Evolutionary conservation across 2,329 filamentous ascomycete genomes (phyloP).

Genomic region (Fusarium temperatum): DNA sequence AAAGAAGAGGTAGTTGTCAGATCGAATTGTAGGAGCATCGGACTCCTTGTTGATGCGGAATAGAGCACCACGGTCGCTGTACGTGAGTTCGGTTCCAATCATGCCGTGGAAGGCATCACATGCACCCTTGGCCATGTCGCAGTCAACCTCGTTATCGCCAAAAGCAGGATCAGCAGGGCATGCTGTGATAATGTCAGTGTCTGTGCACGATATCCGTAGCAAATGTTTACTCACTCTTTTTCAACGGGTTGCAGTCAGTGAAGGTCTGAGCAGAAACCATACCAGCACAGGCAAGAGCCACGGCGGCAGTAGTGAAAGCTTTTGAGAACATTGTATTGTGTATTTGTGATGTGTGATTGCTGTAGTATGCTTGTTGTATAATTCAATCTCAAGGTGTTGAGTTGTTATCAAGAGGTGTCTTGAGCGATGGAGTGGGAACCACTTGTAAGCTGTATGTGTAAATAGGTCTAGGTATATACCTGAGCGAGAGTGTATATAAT

Average conservation of each 20-base stretch:
- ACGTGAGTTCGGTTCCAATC: constrained; percentile 58
- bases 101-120: constrained; percentile 64
- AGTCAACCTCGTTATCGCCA: constrained; percentile 62
- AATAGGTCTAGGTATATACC: constrained; percentile 9
- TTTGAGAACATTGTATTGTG: constrained; percentile 54
- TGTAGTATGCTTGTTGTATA: constrained; percentile 11
- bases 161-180: constrained; percentile 83
- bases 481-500: constrained; percentile 22
- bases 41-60: constrained; percentile 74
- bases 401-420: constrained; percentile 24
- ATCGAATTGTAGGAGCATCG: constrained; percentile 77
- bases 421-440: constrained; percentile 26
- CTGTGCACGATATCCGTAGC: neutral
- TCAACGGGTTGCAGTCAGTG: constrained; percentile 64
- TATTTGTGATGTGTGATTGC: constrained; percentile 6
- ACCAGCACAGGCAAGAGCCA: constrained; percentile 59
- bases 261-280: constrained; percentile 65
- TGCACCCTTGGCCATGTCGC: constrained; percentile 81
- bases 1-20: constrained; percentile 95
- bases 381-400: constrained; percentile 2
- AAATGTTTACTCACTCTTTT: constrained; percentile 53
- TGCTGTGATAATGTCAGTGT: constrained; percentile 45
- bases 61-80: constrained; percentile 60
- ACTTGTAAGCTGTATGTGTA: constrained; percentile 15
- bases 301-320: constrained; percentile 54